phyloP scores from a whole-genome alignment of 1,284 basidiomycete species.

The Entoloma clypeatum region DNA sequence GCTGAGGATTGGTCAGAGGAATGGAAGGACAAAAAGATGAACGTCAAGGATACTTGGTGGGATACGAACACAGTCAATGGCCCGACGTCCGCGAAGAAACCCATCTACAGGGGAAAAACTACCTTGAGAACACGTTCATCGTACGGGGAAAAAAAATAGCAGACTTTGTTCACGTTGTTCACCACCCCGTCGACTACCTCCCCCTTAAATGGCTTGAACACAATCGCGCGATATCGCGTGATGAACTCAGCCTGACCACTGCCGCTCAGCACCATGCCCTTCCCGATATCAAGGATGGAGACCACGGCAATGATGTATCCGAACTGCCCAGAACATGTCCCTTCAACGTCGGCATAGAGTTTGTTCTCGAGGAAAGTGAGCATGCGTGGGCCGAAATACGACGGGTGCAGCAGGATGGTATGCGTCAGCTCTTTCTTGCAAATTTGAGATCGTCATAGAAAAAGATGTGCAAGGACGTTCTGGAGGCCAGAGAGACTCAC shows the following conservation, averaged over 20 bases:
- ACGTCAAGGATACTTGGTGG: constrained; percentile 68
- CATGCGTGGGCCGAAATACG: constrained; percentile 97
- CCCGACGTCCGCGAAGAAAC: constrained; percentile 96
- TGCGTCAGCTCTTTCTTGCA: constrained; percentile 93
- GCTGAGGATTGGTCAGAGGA: constrained; percentile 41
- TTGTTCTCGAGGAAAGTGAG: constrained; percentile 90
- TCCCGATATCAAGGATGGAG: constrained; percentile 83
- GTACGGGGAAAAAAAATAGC: constrained; percentile 20
- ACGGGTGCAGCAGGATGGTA: constrained; percentile 94
- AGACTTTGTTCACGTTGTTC: constrained; percentile 92
- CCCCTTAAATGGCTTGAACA: constrained; percentile 98
- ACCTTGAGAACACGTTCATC: neutral
- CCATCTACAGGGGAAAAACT: constrained; percentile 64
- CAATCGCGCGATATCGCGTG: constrained; percentile 87
- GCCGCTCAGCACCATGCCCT: constrained; percentile 88
- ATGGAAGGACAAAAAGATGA: constrained; percentile 15
- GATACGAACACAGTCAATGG: constrained; percentile 92
- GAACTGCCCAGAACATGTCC: constrained; percentile 93
- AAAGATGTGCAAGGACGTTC: no score
- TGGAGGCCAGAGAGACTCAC: constrained; percentile 38
- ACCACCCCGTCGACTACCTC: constrained; percentile 98
- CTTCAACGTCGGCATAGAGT: constrained; percentile 94
- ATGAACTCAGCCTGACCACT: constrained; percentile 94
- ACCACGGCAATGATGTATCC: constrained; percentile 98
- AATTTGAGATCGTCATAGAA: no score